Evolutionary conservation across 768 basidiomycete species (phyloP).

Genomic region (Podaxis pistillaris): DNA sequence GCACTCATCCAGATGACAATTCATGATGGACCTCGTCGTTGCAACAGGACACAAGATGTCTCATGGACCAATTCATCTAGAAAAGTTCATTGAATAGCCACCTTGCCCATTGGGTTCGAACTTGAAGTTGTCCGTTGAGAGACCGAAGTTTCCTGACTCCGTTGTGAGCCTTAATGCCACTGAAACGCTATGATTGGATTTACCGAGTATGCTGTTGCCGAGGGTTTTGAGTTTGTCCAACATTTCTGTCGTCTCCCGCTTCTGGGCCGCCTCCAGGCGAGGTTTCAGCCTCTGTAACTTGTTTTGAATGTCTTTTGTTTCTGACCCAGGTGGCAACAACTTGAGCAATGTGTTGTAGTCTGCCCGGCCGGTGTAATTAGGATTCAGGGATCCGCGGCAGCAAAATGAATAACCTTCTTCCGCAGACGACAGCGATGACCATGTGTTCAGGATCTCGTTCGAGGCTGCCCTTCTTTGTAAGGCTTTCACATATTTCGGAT

Average conservation of each 20-base stretch:
- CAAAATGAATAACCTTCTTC: slow-evolving; percentile 65
- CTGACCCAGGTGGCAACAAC: slow-evolving; percentile 54
- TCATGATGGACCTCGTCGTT: background rate
- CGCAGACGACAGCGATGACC: slow-evolving; percentile 79
- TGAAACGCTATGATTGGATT: slow-evolving; percentile 15
- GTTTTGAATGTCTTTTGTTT: slow-evolving; percentile 44
- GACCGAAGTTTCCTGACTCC: slow-evolving; percentile 78
- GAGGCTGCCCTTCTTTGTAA: slow-evolving; percentile 85
- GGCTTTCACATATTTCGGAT: slow-evolving; percentile 84
- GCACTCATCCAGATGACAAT: background rate
- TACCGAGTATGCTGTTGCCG: slow-evolving; percentile 87
- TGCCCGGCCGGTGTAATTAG: slow-evolving; percentile 27
- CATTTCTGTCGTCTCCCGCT: slow-evolving; percentile 90
- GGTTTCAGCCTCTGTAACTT: slow-evolving; percentile 59
- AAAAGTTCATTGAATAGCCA: slow-evolving; percentile 94
- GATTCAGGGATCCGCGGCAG: background rate
- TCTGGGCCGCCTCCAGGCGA: slow-evolving; percentile 73
- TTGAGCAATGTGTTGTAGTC: slow-evolving; percentile 77
- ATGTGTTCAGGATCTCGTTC: slow-evolving; percentile 77
- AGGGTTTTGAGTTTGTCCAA: slow-evolving; percentile 87
- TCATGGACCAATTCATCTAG: slow-evolving; percentile 32
- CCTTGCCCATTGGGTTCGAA: slow-evolving; percentile 92
- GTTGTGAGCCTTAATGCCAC: background rate
- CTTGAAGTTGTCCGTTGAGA: slow-evolving; percentile 97
- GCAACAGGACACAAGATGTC: background rate